Evolutionary conservation across 2,329 filamentous ascomycete species (phyloP).

Genomic region (Epichloe aotearoae): DNA sequence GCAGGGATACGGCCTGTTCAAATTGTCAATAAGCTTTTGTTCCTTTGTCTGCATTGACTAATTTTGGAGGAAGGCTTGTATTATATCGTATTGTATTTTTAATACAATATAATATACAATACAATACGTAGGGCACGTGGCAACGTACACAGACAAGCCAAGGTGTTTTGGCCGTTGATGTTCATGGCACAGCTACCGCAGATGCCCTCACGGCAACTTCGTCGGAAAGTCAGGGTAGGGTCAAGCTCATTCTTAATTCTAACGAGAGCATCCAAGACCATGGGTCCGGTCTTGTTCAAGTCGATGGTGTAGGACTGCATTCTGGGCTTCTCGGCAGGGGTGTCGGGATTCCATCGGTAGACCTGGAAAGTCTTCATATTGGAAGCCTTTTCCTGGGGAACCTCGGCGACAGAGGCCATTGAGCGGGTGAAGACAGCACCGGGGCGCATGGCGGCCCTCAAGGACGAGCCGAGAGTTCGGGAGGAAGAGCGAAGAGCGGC

Average conservation of each 20-base stretch:
- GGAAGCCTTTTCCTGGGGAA: constrained; percentile 49
- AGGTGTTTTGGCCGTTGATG: constrained; percentile 96
- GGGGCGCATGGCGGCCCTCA: constrained; percentile 25
- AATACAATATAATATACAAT: too few relatives aligned
- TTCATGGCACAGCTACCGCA: constrained; percentile 99
- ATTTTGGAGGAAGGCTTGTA: background rate
- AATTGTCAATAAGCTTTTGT: background rate
- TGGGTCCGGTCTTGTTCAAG: constrained; percentile 96
- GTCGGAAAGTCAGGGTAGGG: constrained; percentile 87
- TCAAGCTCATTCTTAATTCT: constrained; percentile 99
- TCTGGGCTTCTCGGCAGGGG: constrained; percentile 78
- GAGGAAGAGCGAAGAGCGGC: constrained; percentile 47
- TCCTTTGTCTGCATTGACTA: background rate
- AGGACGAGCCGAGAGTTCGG: constrained; percentile 36
- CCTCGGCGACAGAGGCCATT: constrained; percentile 44
- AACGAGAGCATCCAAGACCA: constrained; percentile 94
- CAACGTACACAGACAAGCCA: constrained; percentile 87
- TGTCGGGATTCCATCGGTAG: constrained; percentile 97
- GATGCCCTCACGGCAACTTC: constrained; percentile 95
- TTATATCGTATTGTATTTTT: too few relatives aligned
- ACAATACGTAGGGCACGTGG: too few relatives aligned
- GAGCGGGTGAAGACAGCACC: constrained; percentile 33
- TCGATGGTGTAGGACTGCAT: constrained; percentile 96
- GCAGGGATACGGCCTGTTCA: constrained; percentile 76
- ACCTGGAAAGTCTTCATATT: constrained; percentile 91